Conservation (phyloP, 805 yeast species). For the Ogataea saltuana region DNA sequence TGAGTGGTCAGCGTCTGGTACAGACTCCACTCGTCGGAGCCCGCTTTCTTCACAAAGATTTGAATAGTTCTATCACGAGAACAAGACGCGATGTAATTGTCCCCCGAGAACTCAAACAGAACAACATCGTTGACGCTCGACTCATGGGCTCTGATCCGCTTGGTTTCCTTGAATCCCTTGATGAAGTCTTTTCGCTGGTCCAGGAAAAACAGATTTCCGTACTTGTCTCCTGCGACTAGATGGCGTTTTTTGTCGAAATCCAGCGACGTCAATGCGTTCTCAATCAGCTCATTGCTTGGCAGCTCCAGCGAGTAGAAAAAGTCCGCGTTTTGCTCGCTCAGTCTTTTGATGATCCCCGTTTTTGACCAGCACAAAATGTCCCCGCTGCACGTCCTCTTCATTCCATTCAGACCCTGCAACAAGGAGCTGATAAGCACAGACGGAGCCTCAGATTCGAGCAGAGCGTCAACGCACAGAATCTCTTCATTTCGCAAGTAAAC, state of each 20-base stretch:
- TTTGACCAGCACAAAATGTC: slow-evolving; percentile 44
- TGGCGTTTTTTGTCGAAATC: slow-evolving; percentile 34
- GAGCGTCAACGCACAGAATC: slow-evolving; percentile 32
- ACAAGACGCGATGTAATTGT: slow-evolving; percentile 44
- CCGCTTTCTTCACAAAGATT: slow-evolving; percentile 37
- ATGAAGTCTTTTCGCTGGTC: slow-evolving; percentile 21
- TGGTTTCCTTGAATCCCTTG: slow-evolving; percentile 25
- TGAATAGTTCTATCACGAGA: slow-evolving; percentile 68
- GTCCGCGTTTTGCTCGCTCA: slow-evolving; percentile 19
- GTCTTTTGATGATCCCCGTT: slow-evolving; percentile 40
- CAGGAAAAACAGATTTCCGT: slow-evolving; percentile 42
- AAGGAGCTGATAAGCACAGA: slow-evolving; percentile 38
- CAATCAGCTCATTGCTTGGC: slow-evolving; percentile 36
- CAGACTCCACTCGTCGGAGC: slow-evolving; percentile 45
- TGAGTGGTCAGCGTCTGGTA: slow-evolving; percentile 62
- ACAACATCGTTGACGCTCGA: slow-evolving; percentile 49
- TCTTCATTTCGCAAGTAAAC: slow-evolving; percentile 42
- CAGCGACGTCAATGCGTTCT: slow-evolving; percentile 43
- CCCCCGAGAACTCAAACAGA: slow-evolving; percentile 33
- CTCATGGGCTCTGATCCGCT: slow-evolving; percentile 48
- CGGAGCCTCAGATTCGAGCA: slow-evolving; percentile 12
- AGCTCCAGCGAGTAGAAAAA: slow-evolving; percentile 19
- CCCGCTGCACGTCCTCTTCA: slow-evolving; percentile 36
- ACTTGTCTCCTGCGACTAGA: slow-evolving; percentile 49
- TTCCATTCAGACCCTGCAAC: slow-evolving; percentile 40